Conservation (phyloP, 2,329 filamentous ascomycete species). For the Neonectria magnoliae region DNA sequence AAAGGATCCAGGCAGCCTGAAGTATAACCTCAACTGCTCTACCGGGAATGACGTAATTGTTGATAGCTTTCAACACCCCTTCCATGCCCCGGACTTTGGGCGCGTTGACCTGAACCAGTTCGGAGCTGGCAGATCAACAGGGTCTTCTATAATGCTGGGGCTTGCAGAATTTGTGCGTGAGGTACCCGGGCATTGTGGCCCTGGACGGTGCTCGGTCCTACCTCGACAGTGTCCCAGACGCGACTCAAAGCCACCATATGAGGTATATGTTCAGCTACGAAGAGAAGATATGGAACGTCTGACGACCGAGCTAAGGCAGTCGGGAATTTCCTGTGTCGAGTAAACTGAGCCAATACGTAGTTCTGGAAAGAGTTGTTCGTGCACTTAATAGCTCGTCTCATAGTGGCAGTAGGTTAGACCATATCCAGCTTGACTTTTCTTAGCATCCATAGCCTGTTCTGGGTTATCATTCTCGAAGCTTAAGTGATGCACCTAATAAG, state of each 20-base stretch:
- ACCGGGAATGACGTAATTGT: background rate
- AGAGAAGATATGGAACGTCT: background rate
- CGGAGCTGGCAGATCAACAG: background rate
- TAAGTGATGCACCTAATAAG: background rate
- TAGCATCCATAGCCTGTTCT: background rate
- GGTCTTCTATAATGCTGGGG: background rate
- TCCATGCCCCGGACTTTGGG: background rate
- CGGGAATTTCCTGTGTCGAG: background rate
- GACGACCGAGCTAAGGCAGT: background rate
- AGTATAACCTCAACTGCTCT: background rate
- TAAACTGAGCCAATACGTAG: background rate
- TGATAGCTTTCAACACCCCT: background rate
- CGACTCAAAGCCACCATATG: background rate
- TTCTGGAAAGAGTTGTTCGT: background rate
- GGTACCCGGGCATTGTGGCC: background rate
- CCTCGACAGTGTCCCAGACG: background rate
- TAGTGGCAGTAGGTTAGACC: background rate
- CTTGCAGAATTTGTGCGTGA: background rate
- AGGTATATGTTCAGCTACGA: background rate
- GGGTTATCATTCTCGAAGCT: background rate
- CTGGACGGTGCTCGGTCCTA: conserved; percentile 3
- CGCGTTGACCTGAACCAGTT: background rate
- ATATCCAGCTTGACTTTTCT: background rate
- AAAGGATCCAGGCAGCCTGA: background rate
- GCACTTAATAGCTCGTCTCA: background rate